A percentile compares a stretch with the other conserved stretches of the same genome.
phyloP scores from a whole-genome alignment of 306 rosid species.

The Quercus berberidifolia region DNA sequence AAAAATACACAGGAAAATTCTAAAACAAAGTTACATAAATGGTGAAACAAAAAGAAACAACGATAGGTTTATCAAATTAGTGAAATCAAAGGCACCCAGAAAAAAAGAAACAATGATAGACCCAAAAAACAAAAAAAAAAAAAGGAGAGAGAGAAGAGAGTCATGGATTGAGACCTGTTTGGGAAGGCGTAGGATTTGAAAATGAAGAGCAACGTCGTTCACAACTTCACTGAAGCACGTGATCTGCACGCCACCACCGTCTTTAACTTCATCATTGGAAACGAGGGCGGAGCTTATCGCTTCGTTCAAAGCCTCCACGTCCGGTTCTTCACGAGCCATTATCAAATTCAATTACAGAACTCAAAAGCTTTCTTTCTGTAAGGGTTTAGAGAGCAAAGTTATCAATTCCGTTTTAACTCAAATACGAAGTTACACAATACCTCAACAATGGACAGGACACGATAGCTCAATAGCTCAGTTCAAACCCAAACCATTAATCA shows the following conservation, averaged over 20 bases:
- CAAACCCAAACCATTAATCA: too few relatives aligned
- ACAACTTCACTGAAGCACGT: conserved; percentile 63
- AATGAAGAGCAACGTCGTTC: conserved; percentile 63
- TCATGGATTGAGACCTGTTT: conserved; percentile 49
- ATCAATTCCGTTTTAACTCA: too few relatives aligned
- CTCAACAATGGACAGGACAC: too few relatives aligned
- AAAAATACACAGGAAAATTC: too few relatives aligned
- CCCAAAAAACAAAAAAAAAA: not conserved
- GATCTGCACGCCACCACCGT: conserved; percentile 35
- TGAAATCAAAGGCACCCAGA: not conserved
- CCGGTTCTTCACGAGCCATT: not conserved
- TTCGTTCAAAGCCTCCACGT: conserved; percentile 10
- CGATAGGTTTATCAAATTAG: not conserved
- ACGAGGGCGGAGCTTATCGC: conserved; percentile 16
- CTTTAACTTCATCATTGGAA: not conserved
- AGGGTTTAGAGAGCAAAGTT: too few relatives aligned
- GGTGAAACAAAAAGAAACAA: too few relatives aligned
- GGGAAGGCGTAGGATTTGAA: conserved; percentile 73
- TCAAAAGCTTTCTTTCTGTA: not conserved
- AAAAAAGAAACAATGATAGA: not conserved
- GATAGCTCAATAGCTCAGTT: too few relatives aligned
- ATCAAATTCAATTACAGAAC: not conserved
- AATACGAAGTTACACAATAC: too few relatives aligned
- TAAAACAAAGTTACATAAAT: too few relatives aligned
- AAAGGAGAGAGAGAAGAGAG: not conserved